phyloP scores from a whole-genome alignment of 768 basidiomycete genomes.

The Boletus patriciae region DNA sequence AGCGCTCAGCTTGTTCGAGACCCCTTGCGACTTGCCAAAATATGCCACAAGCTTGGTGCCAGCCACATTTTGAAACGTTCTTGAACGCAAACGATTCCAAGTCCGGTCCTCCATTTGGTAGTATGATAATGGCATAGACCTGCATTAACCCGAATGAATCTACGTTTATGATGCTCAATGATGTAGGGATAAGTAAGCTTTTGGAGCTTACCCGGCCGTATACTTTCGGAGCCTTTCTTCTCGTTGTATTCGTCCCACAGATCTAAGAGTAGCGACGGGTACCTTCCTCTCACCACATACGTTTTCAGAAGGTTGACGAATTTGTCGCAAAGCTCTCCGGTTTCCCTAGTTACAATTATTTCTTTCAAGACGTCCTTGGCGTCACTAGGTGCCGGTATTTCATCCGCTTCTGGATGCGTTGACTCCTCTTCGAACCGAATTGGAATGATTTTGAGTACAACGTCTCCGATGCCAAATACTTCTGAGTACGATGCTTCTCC shows the following conservation, averaged over 20 bases:
- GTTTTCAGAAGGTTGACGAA: constrained; percentile 82
- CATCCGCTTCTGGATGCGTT: constrained; percentile 37
- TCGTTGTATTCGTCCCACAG: constrained; percentile 87
- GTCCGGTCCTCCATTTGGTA: constrained; percentile 89
- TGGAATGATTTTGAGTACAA: constrained; percentile 90
- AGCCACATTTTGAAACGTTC: constrained; percentile 56
- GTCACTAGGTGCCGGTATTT: constrained; percentile 69
- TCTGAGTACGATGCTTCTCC: constrained; percentile 98
- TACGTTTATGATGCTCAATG: constrained; percentile 31
- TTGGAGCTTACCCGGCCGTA: constrained; percentile 69
- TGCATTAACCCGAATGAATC: constrained; percentile 77
- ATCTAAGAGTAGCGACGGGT: constrained; percentile 74
- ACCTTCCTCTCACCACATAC: constrained; percentile 83
- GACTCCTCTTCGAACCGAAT: constrained; percentile 52
- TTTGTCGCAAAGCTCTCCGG: constrained; percentile 74
- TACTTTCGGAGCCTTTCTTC: constrained; percentile 75
- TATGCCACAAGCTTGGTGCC: constrained; percentile 84
- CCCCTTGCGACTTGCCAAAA: constrained; percentile 89
- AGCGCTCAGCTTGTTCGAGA: constrained; percentile 75
- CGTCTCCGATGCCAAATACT: constrained; percentile 86
- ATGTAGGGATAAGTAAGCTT: not conserved
- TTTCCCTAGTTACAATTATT: constrained; percentile 69
- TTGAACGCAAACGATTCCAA: constrained; percentile 81
- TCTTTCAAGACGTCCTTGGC: constrained; percentile 78
- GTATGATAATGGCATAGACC: constrained; percentile 84